phyloP scores from a whole-genome alignment of 345 rosid genomes.

The Firmiana major region DNA sequence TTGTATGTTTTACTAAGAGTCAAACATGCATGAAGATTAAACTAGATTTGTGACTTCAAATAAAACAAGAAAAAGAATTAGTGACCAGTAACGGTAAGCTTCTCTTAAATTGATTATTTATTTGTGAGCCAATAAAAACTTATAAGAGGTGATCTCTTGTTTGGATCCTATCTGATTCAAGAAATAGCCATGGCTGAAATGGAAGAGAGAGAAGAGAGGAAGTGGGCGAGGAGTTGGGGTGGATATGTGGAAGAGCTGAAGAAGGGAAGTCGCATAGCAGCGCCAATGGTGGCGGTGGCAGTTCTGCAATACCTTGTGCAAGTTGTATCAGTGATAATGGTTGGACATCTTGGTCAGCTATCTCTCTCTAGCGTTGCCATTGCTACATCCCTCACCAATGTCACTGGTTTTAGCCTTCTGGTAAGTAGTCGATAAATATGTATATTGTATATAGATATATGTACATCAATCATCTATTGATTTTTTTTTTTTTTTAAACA shows the following conservation, averaged over 20 bases:
- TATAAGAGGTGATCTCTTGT: background rate
- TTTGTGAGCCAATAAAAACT: background rate
- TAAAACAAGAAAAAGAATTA: background rate
- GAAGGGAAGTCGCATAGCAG: background rate
- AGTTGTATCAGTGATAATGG: background rate
- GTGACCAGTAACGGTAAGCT: background rate
- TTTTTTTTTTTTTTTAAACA: no score
- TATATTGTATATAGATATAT: no score
- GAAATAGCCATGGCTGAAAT: background rate
- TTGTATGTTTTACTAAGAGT: background rate
- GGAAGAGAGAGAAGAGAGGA: background rate
- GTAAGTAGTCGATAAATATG: no score
- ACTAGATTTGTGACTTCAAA: background rate
- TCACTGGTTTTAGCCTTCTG: slow-evolving; percentile 10
- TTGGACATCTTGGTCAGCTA: background rate
- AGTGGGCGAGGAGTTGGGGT: background rate
- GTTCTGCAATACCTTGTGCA: slow-evolving; percentile 1
- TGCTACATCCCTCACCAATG: background rate
- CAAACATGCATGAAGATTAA: no score
- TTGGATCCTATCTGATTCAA: background rate
- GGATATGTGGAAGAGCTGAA: background rate
- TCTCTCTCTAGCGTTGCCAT: slow-evolving; percentile 2
- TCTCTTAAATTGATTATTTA: background rate
- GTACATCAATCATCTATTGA: no score
- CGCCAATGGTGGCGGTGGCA: slow-evolving; percentile 1